Conservation (phyloP, 441 rosid species). For the Viola pubescens region DNA sequence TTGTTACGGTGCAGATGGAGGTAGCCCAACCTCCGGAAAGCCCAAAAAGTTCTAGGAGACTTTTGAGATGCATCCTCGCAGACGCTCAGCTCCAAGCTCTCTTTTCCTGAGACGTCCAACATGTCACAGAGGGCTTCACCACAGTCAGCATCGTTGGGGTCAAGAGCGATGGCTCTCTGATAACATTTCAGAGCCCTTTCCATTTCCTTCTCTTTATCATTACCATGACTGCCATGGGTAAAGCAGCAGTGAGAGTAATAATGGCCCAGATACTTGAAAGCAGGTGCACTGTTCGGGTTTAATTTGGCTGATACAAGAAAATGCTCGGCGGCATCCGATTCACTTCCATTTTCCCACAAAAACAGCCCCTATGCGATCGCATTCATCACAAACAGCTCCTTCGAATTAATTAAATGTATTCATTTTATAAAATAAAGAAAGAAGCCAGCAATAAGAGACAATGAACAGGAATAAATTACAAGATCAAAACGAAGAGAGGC, state of each 20-base stretch:
- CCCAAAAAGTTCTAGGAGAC: slow-evolving; percentile 96
- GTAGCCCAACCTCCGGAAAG: slow-evolving; percentile 74
- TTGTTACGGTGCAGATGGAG: slow-evolving; percentile 57
- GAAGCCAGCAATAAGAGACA: neutral
- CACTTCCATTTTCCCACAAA: slow-evolving; percentile 50
- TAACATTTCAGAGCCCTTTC: slow-evolving; percentile 83
- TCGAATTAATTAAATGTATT: too few species aligned
- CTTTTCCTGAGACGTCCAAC: slow-evolving; percentile 63
- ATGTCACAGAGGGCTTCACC: slow-evolving; percentile 84
- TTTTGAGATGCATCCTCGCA: slow-evolving; percentile 71
- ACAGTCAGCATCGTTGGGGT: slow-evolving; percentile 57
- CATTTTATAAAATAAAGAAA: neutral
- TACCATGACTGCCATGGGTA: slow-evolving; percentile 27
- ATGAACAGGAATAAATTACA: slow-evolving; percentile 23
- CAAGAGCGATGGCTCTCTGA: slow-evolving; percentile 62
- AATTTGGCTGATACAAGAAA: slow-evolving; percentile 61
- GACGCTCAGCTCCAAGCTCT: slow-evolving; percentile 54
- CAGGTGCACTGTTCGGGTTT: slow-evolving; percentile 54
- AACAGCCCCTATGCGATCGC: slow-evolving; percentile 46
- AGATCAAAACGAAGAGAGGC: slow-evolving; percentile 53
- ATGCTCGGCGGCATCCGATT: slow-evolving; percentile 68
- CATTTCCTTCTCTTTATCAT: neutral
- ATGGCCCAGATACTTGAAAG: slow-evolving; percentile 76
- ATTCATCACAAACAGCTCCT: neutral
- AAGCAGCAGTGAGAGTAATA: slow-evolving; percentile 36